Base-by-base conservation (phyloP, 306 rosid genomes). In the Argentina anserina region DNA sequence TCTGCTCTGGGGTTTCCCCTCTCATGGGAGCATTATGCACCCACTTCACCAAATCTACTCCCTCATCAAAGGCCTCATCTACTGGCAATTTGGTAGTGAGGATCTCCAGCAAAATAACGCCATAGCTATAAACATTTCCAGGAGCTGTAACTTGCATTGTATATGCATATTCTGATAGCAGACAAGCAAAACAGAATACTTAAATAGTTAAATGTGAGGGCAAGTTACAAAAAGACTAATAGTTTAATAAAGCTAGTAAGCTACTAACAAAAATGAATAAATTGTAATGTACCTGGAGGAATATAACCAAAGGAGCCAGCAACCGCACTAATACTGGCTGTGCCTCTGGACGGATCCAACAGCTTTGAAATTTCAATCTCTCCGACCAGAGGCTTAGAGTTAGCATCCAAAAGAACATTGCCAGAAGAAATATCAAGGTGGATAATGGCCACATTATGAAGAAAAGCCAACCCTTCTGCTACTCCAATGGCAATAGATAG, bases 61-160 rank as follows among this genome's bases (percentile, higher is more conserved):
- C 96, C 76, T 95, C 99, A 3, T 90, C 99, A 14, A 95, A 91
- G 36, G 83, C 93, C 82, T 95, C 99, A 10, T 95, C 97, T 45
- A 92, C 97, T 2, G 99, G 99, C 31, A 81, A 80, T 77, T 97
- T 81, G 7, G 93, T 88, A 6, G 99, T 90, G 12, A 95, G 99
- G 73, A 95, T 95, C 85, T 95, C 99, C 45, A 95, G 85, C 81
- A 95, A 83, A 63, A 95, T 85, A 2, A 90, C 99, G 41, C 99
- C 99, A 53, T 88, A 95, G 90, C 99, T 91, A 71, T 95, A 95
- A 59, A 95, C 97, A 26, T 95, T 95, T 64, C 97, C 99, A 0
- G 99, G 99, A 29, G 99, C 96, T 31, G 99, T 95, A 45, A 95
- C 99, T 95, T 95, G 97, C 99, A 95, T 95, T 4, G 97, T 95